Base-by-base conservation (phyloP, 768 basidiomycete genomes). In the Boletus vinaceobasis region DNA sequence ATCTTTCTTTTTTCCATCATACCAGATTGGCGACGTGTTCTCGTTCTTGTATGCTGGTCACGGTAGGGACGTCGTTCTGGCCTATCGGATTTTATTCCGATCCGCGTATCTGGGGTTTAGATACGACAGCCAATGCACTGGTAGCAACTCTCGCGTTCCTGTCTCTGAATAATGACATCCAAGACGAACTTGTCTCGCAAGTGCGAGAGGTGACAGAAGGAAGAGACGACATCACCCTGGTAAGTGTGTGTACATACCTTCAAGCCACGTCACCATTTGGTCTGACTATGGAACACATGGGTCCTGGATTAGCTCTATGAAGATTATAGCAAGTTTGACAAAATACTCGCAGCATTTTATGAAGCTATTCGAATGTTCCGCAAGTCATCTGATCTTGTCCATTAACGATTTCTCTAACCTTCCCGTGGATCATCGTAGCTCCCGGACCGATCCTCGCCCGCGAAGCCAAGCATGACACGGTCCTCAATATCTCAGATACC, bases 1-100 rank as follows among this genome's bases (percentile, higher is more conserved):
- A n/a, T 5, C 3, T 3, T 31, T 42, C 4, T 27, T 29, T 29
- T 17, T 29, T 13, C 14, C 14, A 3, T 31, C 43, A 8, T 17
- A 5, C 10, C 29, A 80, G 80, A 79, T 82, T 48, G 81, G 80
- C 5, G 80, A 82, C 47, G 65, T 79, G 1, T 82, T 75, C 57
- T 57, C 75, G 10, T 69, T 81, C 64, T 69, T 86, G 27, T 77
- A 82, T 45, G 83, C 82, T 31, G 84, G 84, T 14, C 81, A 83
- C 58, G 82, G 81, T 81, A 56, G 15, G 67, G 48, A 17, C 36
- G 13, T 36, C 10, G 1, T 42, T 26, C 35, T 15, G 31, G 26
- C 17, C 10, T n/a, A 11, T 17, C 15, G 15, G 15, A 17, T 36
- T 4, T 6, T 36, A 8, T 39, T 19, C n/a, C 9, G n/a, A 52